A percentile compares a stretch with the other conserved stretches of the same genome.
These are phyloP conservation scores for Chaetoscypha palmicola DNA, from an alignment of 2,329 filamentous ascomycete genomes.

Conservation along the genomic window DNA sequence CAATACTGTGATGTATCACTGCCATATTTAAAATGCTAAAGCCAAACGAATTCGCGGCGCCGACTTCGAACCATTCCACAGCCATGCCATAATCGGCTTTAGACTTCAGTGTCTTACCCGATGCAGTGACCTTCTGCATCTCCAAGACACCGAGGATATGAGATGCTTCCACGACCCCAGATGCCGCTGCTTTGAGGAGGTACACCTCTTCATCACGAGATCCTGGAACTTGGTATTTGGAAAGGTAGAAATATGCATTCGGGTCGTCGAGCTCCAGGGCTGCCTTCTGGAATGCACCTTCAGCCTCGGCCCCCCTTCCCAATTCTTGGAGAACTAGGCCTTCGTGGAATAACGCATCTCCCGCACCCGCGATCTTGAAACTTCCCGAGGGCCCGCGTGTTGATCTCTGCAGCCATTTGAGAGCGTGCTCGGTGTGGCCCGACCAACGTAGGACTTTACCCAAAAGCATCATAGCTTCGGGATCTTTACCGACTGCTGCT, in stretches of 20 bases:
- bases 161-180: conserved; percentile 27
- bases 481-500: conserved; percentile 24
- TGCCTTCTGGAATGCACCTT: conserved; percentile 24
- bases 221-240: conserved; percentile 14
- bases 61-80: conserved; percentile 27
- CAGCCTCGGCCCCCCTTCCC: conserved; percentile 17
- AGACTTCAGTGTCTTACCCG: conserved; percentile 3
- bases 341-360: conserved; percentile 22
- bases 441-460: conserved; percentile 22
- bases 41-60: conserved; percentile 23
- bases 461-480: conserved; percentile 26
- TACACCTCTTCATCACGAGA: conserved; percentile 21
- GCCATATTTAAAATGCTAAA: conserved; percentile 27
- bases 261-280: conserved; percentile 29
- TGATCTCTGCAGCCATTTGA: conserved; percentile 23
- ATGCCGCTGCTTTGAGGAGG: conserved; percentile 27
- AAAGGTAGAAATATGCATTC: conserved; percentile 27
- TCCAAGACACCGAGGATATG: conserved; percentile 27
- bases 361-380: conserved; percentile 22
- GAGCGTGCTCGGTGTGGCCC: conserved; percentile 18
- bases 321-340: conserved; percentile 19
- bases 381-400: conserved; percentile 13
- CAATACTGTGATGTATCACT: conserved; percentile 20
- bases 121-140: conserved; percentile 14
- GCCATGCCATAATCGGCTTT: conserved; percentile 25